Base-by-base conservation (phyloP, 75 land plant genomes). In the Larix kaempferi region DNA sequence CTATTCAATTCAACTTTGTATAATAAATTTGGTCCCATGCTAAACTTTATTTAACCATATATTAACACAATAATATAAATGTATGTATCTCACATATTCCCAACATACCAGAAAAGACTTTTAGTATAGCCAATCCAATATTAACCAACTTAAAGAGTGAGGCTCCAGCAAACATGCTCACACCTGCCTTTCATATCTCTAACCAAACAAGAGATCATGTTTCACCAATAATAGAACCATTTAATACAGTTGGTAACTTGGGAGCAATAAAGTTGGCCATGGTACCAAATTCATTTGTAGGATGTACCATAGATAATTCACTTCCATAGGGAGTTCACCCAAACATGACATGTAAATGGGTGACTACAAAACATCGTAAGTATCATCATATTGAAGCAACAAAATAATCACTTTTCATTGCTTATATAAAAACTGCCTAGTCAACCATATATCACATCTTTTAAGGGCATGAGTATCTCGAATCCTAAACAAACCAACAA, bases 221-320 rank as follows among this genome's bases (percentile, higher is more conserved):
- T n/a, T n/a, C n/a, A n/a, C n/a, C n/a, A n/a, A n/a, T n/a, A n/a
- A n/a, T n/a, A n/a, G n/a, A n/a, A n/a, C n/a, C n/a, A n/a, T n/a
- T n/a, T n/a, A n/a, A n/a, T n/a, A n/a, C n/a, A n/a, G n/a, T n/a
- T n/a, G n/a, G n/a, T n/a, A n/a, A n/a, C n/a, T n/a, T n/a, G n/a
- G n/a, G n/a, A n/a, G n/a, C n/a, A n/a, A n/a, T n/a, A 74, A 91
- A 89, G 76, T 66, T 89, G 44, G 94, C 92, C 90, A 89, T 83
- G 74, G 89, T 87, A 76, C 87, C 91, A 87, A 88, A 89, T 73
- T 92, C 78, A 78, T 78, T 85, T 2, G 90, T 74, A 57, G 82
- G 65, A 77, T 82, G 79, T 26, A 64, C 27, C 1, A 79, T 77
- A 81, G 76, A 52, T 12, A 67, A 35, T n/a, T 89, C 88, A 72